Conservation (phyloP, 176 grass and related monocot genomes). For the Eleusine indica region DNA sequence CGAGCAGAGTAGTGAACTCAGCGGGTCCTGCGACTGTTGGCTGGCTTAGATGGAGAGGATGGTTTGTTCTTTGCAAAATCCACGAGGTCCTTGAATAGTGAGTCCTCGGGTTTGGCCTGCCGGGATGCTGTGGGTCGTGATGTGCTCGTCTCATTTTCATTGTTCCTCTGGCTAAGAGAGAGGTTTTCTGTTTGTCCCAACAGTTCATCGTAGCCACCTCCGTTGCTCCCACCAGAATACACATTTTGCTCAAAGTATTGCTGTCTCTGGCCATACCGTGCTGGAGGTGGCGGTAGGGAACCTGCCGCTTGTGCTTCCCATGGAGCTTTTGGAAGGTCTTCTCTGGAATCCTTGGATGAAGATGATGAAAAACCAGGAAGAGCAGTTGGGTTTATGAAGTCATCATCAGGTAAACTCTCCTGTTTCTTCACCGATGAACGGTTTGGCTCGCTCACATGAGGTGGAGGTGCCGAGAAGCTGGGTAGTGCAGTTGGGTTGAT, state of each 20-base stretch:
- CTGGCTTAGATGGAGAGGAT: constrained; percentile 69
- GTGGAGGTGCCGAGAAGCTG: constrained; percentile 43
- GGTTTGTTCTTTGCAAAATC: constrained; percentile 81
- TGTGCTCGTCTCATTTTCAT: constrained; percentile 34
- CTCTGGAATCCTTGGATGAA: constrained; percentile 52
- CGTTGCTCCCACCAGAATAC: constrained; percentile 53
- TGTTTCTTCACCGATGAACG: constrained; percentile 8
- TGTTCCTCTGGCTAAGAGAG: constrained; percentile 54
- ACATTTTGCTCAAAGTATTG: constrained; percentile 72
- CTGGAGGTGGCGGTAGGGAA: constrained; percentile 76
- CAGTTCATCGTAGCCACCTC: constrained; percentile 51
- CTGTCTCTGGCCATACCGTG: constrained; percentile 82
- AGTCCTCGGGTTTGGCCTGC: constrained; percentile 78
- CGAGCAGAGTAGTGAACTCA: constrained; percentile 34
- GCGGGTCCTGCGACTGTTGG: constrained; percentile 80
- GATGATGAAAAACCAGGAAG: constrained; percentile 49
- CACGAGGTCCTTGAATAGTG: constrained; percentile 89
- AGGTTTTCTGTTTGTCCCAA: constrained; percentile 48
- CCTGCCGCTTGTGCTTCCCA: constrained; percentile 63
- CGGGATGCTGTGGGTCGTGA: constrained; percentile 5
- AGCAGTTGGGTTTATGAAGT: constrained; percentile 64
- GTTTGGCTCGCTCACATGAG: constrained; percentile 27
- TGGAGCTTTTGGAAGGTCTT: constrained; percentile 67
- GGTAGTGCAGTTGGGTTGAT: constrained; percentile 57
- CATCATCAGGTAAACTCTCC: constrained; percentile 57